Conservation (phyloP, 148 eudicot species). For the Arbutus unedo region DNA sequence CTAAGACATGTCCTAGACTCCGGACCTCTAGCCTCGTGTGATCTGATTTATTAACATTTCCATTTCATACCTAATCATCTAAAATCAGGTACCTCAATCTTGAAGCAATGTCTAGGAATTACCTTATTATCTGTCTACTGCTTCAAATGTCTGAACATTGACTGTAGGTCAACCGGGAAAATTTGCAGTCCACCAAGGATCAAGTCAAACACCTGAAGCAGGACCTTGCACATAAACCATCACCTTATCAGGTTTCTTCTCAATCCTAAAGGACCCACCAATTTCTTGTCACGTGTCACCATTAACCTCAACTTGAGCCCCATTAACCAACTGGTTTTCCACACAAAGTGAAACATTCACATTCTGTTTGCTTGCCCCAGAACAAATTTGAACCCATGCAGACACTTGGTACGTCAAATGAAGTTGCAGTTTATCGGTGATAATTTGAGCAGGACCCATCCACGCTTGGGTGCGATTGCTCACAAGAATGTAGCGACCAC, state of each 20-base stretch:
- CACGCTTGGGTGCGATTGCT: slow-evolving; percentile 80
- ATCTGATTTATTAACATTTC: not conserved
- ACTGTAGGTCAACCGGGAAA: slow-evolving; percentile 73
- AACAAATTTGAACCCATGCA: slow-evolving; percentile 80
- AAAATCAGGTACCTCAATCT: not conserved
- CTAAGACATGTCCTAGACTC: too few relatives aligned
- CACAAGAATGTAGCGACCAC: slow-evolving; percentile 69
- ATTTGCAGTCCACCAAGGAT: slow-evolving; percentile 87
- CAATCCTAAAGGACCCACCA: slow-evolving; percentile 85
- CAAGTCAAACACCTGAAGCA: slow-evolving; percentile 61
- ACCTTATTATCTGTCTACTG: slow-evolving; percentile 74
- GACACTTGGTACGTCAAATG: slow-evolving; percentile 86
- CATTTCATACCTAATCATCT: not conserved
- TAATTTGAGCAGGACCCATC: slow-evolving; percentile 99
- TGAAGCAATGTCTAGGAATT: slow-evolving; percentile 7
- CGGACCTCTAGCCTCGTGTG: too few relatives aligned
- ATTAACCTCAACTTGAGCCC: slow-evolving; percentile 70
- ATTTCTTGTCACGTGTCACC: slow-evolving; percentile 82
- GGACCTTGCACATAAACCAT: slow-evolving; percentile 92
- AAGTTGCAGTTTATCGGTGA: slow-evolving; percentile 73
- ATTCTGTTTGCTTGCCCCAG: slow-evolving; percentile 53
- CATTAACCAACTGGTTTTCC: slow-evolving; percentile 88
- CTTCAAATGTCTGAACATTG: slow-evolving; percentile 60
- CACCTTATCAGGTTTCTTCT: slow-evolving; percentile 68
- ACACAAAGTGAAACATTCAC: slow-evolving; percentile 72